Evolutionary conservation across 1,284 basidiomycete genomes (phyloP), one percentile per base, ranked within the genome.

Genomic region (Apiotrichum domesticum): DNA sequence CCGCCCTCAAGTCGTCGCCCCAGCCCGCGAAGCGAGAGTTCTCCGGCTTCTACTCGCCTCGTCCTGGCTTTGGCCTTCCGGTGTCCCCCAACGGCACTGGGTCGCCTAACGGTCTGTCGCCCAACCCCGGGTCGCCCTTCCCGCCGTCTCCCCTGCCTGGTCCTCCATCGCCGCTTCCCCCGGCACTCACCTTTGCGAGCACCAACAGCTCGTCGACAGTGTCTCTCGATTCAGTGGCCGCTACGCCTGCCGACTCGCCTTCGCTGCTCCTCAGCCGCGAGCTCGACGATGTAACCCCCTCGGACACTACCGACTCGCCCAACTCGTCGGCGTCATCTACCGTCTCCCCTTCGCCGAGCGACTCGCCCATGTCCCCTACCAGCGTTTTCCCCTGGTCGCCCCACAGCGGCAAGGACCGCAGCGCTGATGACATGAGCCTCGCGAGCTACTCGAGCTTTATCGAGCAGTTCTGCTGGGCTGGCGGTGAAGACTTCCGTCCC

Each of bases 1-100:
- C 76, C 6, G 78, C 79, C 8, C 71, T 82, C 55, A 79, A 79
- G 64, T 21, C 21, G 21, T 74, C 71, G 35, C 52, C 58, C 11
- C 40, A 54, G 9, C 29, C 43, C 9, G 13, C 9, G n/a, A 51
- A 43, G 50, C 43, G 56, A 35, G 44, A 52, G 14, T 50, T 55
- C 13, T 21, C 21, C 21, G 73, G 71, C 33, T 74, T 73, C 51
- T 74, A 74, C 61, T 73, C 74, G 35, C 74, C 73, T 10, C 62
- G 64, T 33, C 58, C 58, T 14, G 59, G 55, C 40, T 64, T 67
- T 52, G 52, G 51, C 2, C 55, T 63, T 3, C 59, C 59, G 8
- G 54, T 46, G 8, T 35, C 33, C 10, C 45, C 45, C 7, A 33
- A 41, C 45, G 46, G 46, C 4, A 35, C 43, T 32, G 21, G 21